phyloP scores from a whole-genome alignment of 2,329 filamentous ascomycete genomes.

The Colletotrichum lentis region DNA sequence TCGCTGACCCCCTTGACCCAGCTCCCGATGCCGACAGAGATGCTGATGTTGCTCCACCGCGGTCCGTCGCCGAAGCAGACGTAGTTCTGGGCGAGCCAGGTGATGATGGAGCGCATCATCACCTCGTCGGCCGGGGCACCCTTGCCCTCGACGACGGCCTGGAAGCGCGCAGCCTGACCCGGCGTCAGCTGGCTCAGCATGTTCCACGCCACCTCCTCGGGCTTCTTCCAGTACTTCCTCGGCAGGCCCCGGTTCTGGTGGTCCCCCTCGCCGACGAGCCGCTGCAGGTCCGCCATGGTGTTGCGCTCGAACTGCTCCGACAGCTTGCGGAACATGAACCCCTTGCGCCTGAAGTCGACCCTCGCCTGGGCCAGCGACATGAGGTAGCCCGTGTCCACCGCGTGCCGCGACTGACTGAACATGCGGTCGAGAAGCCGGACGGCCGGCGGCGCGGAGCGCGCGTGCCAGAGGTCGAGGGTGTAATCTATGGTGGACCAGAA shows the following conservation, averaged over 20 bases:
- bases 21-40: slow-evolving; percentile 25
- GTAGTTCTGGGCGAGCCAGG: slow-evolving; percentile 21
- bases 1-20: slow-evolving; percentile 22
- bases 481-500: slow-evolving; percentile 38
- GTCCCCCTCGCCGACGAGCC: background rate
- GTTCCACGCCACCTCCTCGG: slow-evolving; percentile 14
- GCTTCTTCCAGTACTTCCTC: slow-evolving; percentile 30
- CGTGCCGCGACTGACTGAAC: slow-evolving; percentile 7
- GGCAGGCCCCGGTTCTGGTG: slow-evolving; percentile 1
- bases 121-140: slow-evolving; percentile 4
- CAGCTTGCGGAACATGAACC: slow-evolving; percentile 33
- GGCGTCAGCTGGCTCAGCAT: background rate
- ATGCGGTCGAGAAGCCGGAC: slow-evolving; percentile 18
- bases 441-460: slow-evolving; percentile 1
- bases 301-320: slow-evolving; percentile 26
- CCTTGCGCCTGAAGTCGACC: slow-evolving; percentile 32
- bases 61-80: slow-evolving; percentile 35
- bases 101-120: slow-evolving; percentile 6
- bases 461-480: slow-evolving; percentile 33
- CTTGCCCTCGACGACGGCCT: slow-evolving; percentile 19
- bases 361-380: slow-evolving; percentile 25
- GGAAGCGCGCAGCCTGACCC: background rate
- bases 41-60: slow-evolving; percentile 22
- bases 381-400: slow-evolving; percentile 14
- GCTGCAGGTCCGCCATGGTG: slow-evolving; percentile 2